phyloP scores from a whole-genome alignment of 164 flowering plant genomes.

The Echeveria elegans region DNA sequence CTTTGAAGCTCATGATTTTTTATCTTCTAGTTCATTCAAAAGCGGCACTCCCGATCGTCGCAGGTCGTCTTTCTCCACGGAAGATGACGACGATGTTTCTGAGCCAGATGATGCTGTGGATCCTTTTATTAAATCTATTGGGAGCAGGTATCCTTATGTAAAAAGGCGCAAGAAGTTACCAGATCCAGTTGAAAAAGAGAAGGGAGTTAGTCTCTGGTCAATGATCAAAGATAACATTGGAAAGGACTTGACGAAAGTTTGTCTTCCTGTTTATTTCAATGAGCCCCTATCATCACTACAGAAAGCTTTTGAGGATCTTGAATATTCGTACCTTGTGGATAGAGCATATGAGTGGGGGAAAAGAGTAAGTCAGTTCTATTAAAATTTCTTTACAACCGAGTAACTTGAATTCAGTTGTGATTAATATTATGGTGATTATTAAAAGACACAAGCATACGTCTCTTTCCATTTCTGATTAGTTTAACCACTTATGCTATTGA shows the following conservation, averaged over 20 bases:
- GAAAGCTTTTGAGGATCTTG: constrained; percentile 93
- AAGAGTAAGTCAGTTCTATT: constrained; percentile 37
- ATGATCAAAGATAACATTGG: constrained; percentile 94
- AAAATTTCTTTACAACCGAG: too few relatives aligned
- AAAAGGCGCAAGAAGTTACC: constrained; percentile 91
- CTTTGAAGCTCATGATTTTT: constrained; percentile 89
- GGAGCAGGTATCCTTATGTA: constrained; percentile 51
- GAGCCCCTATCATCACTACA: constrained; percentile 92
- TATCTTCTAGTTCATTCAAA: constrained; percentile 87
- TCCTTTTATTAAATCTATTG: constrained; percentile 51
- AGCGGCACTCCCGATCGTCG: constrained; percentile 80
- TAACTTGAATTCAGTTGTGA: not conserved
- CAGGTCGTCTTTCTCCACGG: constrained; percentile 65
- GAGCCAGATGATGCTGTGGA: constrained; percentile 53
- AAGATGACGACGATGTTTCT: constrained; percentile 37
- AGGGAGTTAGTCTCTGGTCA: constrained; percentile 94
- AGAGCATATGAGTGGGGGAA: constrained; percentile 91
- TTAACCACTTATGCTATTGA: too few relatives aligned
- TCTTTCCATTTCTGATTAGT: too few relatives aligned
- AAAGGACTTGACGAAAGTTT: constrained; percentile 84
- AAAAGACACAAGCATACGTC: too few relatives aligned
- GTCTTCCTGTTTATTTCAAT: constrained; percentile 91
- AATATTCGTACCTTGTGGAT: constrained; percentile 85
- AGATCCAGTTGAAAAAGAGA: constrained; percentile 87
- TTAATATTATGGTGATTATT: too few relatives aligned